Evolutionary conservation across 495 filamentous ascomycete species (phyloP).

Genomic region (Trichocladium antarcticum): DNA sequence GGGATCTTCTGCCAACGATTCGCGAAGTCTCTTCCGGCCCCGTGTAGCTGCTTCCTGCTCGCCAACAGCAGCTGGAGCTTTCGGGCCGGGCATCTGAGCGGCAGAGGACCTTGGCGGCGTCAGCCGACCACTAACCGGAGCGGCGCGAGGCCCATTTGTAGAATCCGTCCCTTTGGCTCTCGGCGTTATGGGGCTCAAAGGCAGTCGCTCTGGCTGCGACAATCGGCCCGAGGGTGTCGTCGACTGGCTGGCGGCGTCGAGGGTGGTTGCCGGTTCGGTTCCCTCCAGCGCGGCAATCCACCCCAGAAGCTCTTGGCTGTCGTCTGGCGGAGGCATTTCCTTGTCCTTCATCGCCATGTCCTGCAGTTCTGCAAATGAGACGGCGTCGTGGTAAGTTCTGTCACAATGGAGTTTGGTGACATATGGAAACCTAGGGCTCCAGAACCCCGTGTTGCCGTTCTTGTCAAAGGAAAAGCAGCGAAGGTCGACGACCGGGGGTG

Average conservation of each 20-base stretch:
- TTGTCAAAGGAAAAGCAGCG: slow-evolving; percentile 40
- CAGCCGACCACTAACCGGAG: background rate
- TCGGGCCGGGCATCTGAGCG: background rate
- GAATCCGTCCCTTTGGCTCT: background rate
- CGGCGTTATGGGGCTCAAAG: background rate
- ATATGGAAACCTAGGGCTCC: slow-evolving; percentile 36
- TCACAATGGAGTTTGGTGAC: slow-evolving; percentile 40
- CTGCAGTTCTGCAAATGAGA: slow-evolving; percentile 37
- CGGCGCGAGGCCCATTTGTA: background rate
- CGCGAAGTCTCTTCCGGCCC: slow-evolving; percentile 8
- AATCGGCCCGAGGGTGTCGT: slow-evolving; percentile 1
- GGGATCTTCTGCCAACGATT: background rate
- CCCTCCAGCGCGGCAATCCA: slow-evolving; percentile 47
- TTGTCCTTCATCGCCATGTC: slow-evolving; percentile 31
- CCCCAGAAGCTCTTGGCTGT: slow-evolving; percentile 40
- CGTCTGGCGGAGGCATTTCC: slow-evolving; percentile 22
- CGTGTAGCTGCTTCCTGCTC: background rate
- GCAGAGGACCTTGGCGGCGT: background rate
- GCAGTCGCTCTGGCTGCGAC: background rate
- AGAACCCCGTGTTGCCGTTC: slow-evolving; percentile 33
- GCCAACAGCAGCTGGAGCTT: background rate
- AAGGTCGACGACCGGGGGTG: slow-evolving; percentile 37
- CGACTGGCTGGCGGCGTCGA: background rate
- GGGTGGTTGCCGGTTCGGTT: slow-evolving; percentile 29
- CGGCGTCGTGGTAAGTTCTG: slow-evolving; percentile 31